Evolutionary conservation across 1,139 yeast genomes (phyloP).

Genomic region (Pneumocystis canis): DNA sequence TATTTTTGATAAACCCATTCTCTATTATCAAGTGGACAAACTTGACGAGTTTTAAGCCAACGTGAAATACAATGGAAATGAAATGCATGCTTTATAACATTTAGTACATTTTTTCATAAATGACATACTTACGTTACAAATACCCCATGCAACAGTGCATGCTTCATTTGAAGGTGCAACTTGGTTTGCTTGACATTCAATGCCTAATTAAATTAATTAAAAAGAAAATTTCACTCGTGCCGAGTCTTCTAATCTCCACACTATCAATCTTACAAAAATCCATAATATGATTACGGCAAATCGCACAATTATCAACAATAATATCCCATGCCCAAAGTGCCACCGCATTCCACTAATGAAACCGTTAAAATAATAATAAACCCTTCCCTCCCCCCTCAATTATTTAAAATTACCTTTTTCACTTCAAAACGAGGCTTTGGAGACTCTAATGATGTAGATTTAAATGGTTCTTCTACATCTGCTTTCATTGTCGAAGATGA

Average conservation of each 20-base stretch:
- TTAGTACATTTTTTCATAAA: not conserved
- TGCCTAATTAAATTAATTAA: conserved; percentile 21
- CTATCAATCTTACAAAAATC: conserved; percentile 49
- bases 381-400: too few species aligned
- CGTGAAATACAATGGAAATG: conserved; percentile 90
- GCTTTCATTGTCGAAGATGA: not conserved
- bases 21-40: conserved; percentile 90
- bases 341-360: conserved; percentile 82
- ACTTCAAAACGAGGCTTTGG: conserved; percentile 40
- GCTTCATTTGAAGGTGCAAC: conserved; percentile 54
- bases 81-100: conserved; percentile 45
- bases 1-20: conserved; percentile 43
- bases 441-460: not conserved
- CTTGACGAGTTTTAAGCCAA: conserved; percentile 94
- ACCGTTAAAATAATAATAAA: not conserved
- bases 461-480: not conserved
- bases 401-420: conserved; percentile 31
- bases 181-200: conserved; percentile 82
- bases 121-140: conserved; percentile 45
- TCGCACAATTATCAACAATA: conserved; percentile 92
- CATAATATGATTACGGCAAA: conserved; percentile 96
- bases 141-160: conserved; percentile 96
- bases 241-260: not conserved
- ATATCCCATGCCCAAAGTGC: conserved; percentile 99
- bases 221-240: not conserved